A percentile compares a stretch with the other conserved stretches of the same genome.
phyloP scores from a whole-genome alignment of 108 stramenopile genomes.

The Cyclostephanos tholiformis region DNA sequence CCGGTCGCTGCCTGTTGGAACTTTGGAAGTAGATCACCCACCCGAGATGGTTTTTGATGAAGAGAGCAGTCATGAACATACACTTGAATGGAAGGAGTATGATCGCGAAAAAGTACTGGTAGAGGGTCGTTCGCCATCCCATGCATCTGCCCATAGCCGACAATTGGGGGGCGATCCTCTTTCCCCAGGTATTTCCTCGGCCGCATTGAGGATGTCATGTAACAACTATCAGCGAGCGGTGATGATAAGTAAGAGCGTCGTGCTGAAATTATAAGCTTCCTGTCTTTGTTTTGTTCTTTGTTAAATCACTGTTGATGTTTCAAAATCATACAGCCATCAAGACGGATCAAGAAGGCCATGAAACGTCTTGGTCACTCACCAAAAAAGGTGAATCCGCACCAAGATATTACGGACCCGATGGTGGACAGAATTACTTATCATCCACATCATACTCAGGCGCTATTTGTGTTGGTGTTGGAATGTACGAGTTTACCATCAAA shows the following conservation, averaged over 20 bases:
- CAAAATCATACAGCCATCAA: slow-evolving; percentile 1
- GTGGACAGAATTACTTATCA: background rate
- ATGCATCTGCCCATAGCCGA: background rate
- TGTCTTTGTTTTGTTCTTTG: background rate
- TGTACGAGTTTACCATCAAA: slow-evolving; percentile 26
- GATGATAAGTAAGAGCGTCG: slow-evolving; percentile 6
- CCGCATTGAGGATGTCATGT: background rate
- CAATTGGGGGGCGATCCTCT: background rate
- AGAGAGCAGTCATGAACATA: background rate
- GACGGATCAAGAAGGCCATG: slow-evolving; percentile 18
- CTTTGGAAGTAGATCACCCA: background rate
- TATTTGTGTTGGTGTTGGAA: slow-evolving; percentile 20
- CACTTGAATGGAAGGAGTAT: background rate
- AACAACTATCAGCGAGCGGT: slow-evolving; percentile 8
- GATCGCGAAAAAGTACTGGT: background rate
- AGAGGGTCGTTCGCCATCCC: background rate
- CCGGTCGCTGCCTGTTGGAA: background rate
- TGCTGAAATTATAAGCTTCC: background rate
- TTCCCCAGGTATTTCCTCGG: background rate
- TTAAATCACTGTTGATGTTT: background rate
- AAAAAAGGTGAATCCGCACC: background rate
- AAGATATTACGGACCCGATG: slow-evolving; percentile 4
- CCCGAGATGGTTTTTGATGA: background rate
- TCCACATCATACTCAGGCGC: background rate
- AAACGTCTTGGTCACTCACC: slow-evolving; percentile 22